Evolutionary conservation across 192 early-diverging fungal species (phyloP), one percentile per base, ranked within the genome.

Genomic region (Rhizoclosmatium globosum): DNA sequence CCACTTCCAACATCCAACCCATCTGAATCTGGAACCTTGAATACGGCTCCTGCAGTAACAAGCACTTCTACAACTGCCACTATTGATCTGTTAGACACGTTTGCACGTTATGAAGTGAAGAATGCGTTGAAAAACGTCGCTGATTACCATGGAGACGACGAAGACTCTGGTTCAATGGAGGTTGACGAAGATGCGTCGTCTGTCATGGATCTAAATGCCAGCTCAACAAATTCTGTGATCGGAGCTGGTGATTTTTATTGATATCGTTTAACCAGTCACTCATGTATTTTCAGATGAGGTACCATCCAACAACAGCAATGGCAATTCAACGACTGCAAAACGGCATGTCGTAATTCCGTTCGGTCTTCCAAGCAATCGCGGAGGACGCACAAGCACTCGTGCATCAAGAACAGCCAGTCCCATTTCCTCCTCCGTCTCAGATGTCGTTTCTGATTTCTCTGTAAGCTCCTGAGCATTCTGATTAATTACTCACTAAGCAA

Each of bases 71-170:
- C 23, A 39, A 72, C 15, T 19, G 9, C 3, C 17, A 7, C 50
- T 53, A 53, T 53, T 53, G 73, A 75, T 47, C n/a, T 75, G 41
- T 43, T 75, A 38, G 60, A 75, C 7, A 75, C 73, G 6, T 17
- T 75, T 45, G 73, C 73, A 9, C 73, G 53, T 13, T 23, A 43
- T 13, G 48, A 48, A 38, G 19, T 50, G 42, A 19, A 31, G 11
- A 65, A 65, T 15, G 31, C 31, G 31, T 31, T 41, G 31, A 31
- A 65, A 41, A 31, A 13, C 17, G 45, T 46, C 19, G 1, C 4
- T 45, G 68, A 13, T n/a, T 13, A 13, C n/a, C 43, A 21, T 70
- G 44, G 71, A 50, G 21, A 21, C 53, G 56, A 50, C 9, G 6
- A 21, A 43, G 60, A 21, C 39, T 21, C 23, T 46, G 45, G 23